Base-by-base conservation (phyloP, 169 alveolate genomes). In the Plasmodium ovale region DNA sequence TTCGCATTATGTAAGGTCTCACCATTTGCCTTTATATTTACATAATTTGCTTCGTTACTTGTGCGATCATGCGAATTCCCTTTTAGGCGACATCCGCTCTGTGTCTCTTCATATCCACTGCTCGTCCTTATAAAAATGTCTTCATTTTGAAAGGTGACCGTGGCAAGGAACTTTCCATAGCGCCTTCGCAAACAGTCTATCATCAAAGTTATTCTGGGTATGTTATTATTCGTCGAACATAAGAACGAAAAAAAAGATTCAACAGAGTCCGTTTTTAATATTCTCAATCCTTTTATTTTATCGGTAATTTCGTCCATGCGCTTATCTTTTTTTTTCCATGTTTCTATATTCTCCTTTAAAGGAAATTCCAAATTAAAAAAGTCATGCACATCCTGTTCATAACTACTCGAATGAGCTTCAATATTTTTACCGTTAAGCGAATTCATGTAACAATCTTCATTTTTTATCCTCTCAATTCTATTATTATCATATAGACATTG, bases 151-250 rank as follows among this genome's bases (percentile, higher is more conserved):
- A 67, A 82, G 2, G 72, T 60, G 1, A 85, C 58, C 1, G 93
- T 85, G n/a, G 93, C 93, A 51, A 88, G 25, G 51, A 65, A 87
- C 9, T 72, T 87, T 0, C 95, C 94, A 53, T 70, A 92, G 16
- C 87, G 65, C 44, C 85, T 58, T 59, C 85, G 93, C 58, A 94
- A 73, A 23, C 84, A 90, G 31, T 84, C 87, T 51, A 88, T 72
- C 92, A 91, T 91, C 16, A 71, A 87, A 12, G 94, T 94, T 31
- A 89, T 92, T 70, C 97, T 91, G 6, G 91, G 85, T 19, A 94
- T 94, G 60, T 94, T 94, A 89, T 94, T 94, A 79, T 94, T 94
- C 14, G 97, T 72, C 5, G 97, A 94, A 70, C 97, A 94, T 29
- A 94, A 60, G 65, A 94, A 94, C 23, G 95, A 74, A 39, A 94